Conservation (phyloP, 2,329 filamentous ascomycete genomes). For the Clonostachys byssicola region DNA sequence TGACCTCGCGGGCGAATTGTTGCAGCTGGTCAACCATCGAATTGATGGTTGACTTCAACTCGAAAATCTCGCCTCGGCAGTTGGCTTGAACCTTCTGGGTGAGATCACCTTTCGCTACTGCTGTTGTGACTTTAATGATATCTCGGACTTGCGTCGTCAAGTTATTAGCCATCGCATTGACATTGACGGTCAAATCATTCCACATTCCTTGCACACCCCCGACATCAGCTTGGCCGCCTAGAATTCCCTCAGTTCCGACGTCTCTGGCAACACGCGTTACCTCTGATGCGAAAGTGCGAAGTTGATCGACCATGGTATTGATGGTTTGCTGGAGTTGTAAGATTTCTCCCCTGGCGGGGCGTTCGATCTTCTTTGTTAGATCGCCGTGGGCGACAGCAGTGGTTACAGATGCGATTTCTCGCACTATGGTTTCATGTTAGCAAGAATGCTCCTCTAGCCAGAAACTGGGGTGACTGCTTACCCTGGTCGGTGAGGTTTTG, state of each 20-base stretch:
- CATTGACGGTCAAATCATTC: slow-evolving; percentile 65
- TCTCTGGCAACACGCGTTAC: slow-evolving; percentile 80
- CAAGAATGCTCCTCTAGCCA: slow-evolving; percentile 5
- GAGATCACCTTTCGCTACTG: slow-evolving; percentile 78
- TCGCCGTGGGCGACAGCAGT: slow-evolving; percentile 81
- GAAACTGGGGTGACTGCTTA: slow-evolving; percentile 15
- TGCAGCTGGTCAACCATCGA: slow-evolving; percentile 98
- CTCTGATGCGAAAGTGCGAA: slow-evolving; percentile 79
- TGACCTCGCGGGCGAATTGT: slow-evolving; percentile 95
- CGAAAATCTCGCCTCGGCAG: slow-evolving; percentile 86
- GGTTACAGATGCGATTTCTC: slow-evolving; percentile 81
- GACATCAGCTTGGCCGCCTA: slow-evolving; percentile 79
- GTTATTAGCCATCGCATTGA: slow-evolving; percentile 86
- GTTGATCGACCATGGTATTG: slow-evolving; percentile 85
- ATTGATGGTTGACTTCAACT: slow-evolving; percentile 97
- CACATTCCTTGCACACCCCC: slow-evolving; percentile 53
- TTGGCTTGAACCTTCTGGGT: slow-evolving; percentile 96
- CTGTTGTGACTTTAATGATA: slow-evolving; percentile 79
- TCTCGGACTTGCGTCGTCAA: slow-evolving; percentile 87
- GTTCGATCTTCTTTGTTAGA: slow-evolving; percentile 79
- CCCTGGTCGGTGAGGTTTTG: slow-evolving; percentile 77
- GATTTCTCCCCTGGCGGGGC: slow-evolving; percentile 77
- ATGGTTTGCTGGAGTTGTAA: slow-evolving; percentile 81
- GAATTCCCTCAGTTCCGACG: slow-evolving; percentile 78
- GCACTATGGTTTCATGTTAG: slow-evolving; percentile 41